These are phyloP conservation scores for Raphidocelis subcapitata DNA, from an alignment of 139 green algal genomes.

Conservation along the genomic window DNA sequence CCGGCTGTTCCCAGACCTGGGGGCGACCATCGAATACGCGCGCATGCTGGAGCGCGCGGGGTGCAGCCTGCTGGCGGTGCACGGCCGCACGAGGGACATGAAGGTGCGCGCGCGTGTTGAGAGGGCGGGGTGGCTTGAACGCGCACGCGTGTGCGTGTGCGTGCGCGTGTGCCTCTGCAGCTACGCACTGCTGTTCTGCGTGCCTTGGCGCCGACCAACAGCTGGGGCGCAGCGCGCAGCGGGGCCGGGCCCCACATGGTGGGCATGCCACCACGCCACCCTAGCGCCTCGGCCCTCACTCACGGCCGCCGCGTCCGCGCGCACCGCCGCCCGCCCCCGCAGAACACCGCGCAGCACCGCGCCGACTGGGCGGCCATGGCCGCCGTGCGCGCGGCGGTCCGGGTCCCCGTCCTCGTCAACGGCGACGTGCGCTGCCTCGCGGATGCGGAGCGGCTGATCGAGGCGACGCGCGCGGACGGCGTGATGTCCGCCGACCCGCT, in stretches of 20 bases:
- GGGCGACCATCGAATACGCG: slow-evolving; percentile 90
- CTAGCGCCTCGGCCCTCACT: too few relatives aligned
- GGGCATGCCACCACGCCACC: too few relatives aligned
- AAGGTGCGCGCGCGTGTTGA: slow-evolving; percentile 54
- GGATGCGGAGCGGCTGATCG: slow-evolving; percentile 74
- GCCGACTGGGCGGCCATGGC: slow-evolving; percentile 87
- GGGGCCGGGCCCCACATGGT: too few relatives aligned
- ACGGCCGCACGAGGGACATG: slow-evolving; percentile 92
- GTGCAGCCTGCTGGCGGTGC: slow-evolving; percentile 86
- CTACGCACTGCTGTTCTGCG: background rate
- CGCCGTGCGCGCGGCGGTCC: slow-evolving; percentile 54
- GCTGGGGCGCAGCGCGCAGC: too few relatives aligned
- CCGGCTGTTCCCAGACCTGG: slow-evolving; percentile 81
- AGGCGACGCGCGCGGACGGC: slow-evolving; percentile 77
- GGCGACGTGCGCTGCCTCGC: slow-evolving; percentile 76
- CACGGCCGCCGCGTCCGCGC: too few relatives aligned
- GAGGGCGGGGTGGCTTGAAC: background rate
- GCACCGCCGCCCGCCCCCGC: background rate
- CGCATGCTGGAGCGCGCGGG: slow-evolving; percentile 88
- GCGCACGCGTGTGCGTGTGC: background rate
- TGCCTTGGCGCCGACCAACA: background rate
- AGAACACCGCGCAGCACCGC: slow-evolving; percentile 23
- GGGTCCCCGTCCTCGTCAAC: slow-evolving; percentile 87
- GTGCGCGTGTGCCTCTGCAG: background rate
- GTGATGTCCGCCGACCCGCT: slow-evolving; percentile 87